Conservation (phyloP, 192 early-diverging fungal genomes). For the Coemansia furcata region DNA sequence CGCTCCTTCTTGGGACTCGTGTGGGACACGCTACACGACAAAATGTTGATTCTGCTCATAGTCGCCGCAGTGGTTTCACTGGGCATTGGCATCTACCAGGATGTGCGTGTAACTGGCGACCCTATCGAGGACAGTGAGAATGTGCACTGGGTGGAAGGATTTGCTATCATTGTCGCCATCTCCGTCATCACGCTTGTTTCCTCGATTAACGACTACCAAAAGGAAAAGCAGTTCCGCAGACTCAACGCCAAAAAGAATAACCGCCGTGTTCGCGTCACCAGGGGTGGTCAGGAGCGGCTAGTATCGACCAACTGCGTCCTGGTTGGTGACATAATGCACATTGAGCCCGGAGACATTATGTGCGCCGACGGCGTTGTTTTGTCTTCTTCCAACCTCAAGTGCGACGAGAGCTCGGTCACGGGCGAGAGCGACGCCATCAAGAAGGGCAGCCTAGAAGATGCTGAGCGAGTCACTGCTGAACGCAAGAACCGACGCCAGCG, state of each 20-base stretch:
- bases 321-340: conserved; percentile 84
- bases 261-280: conserved; percentile 69
- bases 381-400: conserved; percentile 73
- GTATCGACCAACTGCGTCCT: conserved; percentile 78
- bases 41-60: conserved; percentile 74
- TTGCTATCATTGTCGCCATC: conserved; percentile 79
- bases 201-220: conserved; percentile 81
- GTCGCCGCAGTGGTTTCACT: conserved; percentile 78
- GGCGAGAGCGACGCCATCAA: conserved; percentile 92
- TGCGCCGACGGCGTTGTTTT: conserved; percentile 89
- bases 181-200: conserved; percentile 75
- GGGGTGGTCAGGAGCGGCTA: conserved; percentile 65
- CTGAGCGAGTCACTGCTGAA: conserved; percentile 23
- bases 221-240: conserved; percentile 83
- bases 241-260: conserved; percentile 86
- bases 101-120: conserved; percentile 56
- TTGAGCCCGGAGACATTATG: conserved; percentile 92
- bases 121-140: conserved; percentile 43
- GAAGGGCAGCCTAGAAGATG: conserved; percentile 65
- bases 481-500: conserved; percentile 42
- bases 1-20: conserved; percentile 72
- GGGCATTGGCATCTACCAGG: conserved; percentile 78
- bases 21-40: conserved; percentile 82
- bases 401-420: conserved; percentile 91
- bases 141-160: conserved; percentile 83